Evolutionary conservation across 345 rosid genomes (phyloP).

Genomic region (Tarenaya hassleriana): DNA sequence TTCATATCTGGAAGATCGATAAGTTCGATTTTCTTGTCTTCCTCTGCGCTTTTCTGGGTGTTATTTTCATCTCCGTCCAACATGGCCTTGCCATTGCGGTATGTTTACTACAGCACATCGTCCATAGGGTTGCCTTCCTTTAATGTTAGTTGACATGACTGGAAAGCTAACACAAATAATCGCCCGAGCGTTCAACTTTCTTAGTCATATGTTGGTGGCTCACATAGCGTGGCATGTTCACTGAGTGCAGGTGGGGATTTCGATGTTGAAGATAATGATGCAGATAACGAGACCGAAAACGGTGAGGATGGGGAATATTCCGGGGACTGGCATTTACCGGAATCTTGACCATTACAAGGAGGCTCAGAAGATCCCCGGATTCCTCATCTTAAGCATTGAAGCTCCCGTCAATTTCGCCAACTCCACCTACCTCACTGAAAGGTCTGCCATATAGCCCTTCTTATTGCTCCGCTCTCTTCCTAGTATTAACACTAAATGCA

Average conservation of each 20-base stretch:
- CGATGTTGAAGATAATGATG: slow-evolving; percentile 73
- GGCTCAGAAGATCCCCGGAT: slow-evolving; percentile 58
- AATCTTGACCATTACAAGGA: slow-evolving; percentile 71
- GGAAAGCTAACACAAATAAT: too few relatives aligned
- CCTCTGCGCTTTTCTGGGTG: slow-evolving; percentile 81
- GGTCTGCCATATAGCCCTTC: slow-evolving; percentile 47
- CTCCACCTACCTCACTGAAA: slow-evolving; percentile 73
- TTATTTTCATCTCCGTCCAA: slow-evolving; percentile 75
- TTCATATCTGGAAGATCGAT: slow-evolving; percentile 74
- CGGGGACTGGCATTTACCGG: slow-evolving; percentile 66
- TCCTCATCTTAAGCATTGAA: slow-evolving; percentile 73
- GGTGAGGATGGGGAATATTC: slow-evolving; percentile 68
- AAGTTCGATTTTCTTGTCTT: slow-evolving; percentile 80
- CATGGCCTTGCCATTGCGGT: slow-evolving; percentile 83
- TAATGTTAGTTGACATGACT: too few relatives aligned
- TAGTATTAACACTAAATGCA: background rate
- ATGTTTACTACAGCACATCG: too few relatives aligned
- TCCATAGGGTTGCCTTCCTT: too few relatives aligned
- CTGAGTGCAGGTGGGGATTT: slow-evolving; percentile 57
- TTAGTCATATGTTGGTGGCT: too few relatives aligned
- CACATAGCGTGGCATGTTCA: background rate
- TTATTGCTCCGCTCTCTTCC: background rate
- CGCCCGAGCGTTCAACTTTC: too few relatives aligned
- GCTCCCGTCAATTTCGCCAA: slow-evolving; percentile 87
- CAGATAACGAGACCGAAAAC: slow-evolving; percentile 84